Conservation (phyloP, 495 filamentous ascomycete genomes). For the Xylaria grammica region DNA sequence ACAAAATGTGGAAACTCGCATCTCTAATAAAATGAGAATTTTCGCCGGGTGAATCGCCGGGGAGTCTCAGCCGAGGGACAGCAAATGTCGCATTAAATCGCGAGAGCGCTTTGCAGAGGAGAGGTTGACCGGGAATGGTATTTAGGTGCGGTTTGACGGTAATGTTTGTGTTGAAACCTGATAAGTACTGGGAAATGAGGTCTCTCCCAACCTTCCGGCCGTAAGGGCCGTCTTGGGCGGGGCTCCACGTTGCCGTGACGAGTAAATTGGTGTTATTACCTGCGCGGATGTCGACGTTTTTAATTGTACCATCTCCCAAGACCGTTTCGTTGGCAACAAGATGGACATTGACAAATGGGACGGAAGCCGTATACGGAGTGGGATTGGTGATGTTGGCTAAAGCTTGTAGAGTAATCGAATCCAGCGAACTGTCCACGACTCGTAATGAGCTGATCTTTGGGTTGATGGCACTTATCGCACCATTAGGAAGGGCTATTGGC, state of each 20-base stretch:
- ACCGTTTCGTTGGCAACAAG: slow-evolving; percentile 73
- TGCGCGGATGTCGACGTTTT: slow-evolving; percentile 61
- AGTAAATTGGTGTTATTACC: slow-evolving; percentile 75
- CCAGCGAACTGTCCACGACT: slow-evolving; percentile 69
- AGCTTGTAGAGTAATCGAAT: slow-evolving; percentile 70
- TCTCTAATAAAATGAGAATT: slow-evolving; percentile 76
- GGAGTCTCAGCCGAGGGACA: slow-evolving; percentile 66
- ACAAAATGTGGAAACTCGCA: slow-evolving; percentile 84
- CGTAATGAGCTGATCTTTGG: slow-evolving; percentile 67
- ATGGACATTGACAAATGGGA: slow-evolving; percentile 80
- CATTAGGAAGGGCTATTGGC: slow-evolving; percentile 43
- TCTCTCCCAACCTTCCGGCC: slow-evolving; percentile 68
- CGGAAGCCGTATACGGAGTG: slow-evolving; percentile 75
- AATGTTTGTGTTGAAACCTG: slow-evolving; percentile 82
- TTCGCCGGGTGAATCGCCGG: slow-evolving; percentile 55
- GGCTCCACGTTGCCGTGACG: slow-evolving; percentile 77
- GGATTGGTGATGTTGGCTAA: slow-evolving; percentile 86
- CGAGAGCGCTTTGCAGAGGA: slow-evolving; percentile 74
- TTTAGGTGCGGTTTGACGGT: slow-evolving; percentile 69
- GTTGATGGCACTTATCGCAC: slow-evolving; percentile 53
- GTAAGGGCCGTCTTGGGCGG: slow-evolving; percentile 63
- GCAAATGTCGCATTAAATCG: slow-evolving; percentile 68
- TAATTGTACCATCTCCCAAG: slow-evolving; percentile 73
- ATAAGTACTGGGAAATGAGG: slow-evolving; percentile 83
- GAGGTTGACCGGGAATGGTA: slow-evolving; percentile 75